phyloP scores from a whole-genome alignment of 345 rosid genomes.

The Eucalyptus albens region DNA sequence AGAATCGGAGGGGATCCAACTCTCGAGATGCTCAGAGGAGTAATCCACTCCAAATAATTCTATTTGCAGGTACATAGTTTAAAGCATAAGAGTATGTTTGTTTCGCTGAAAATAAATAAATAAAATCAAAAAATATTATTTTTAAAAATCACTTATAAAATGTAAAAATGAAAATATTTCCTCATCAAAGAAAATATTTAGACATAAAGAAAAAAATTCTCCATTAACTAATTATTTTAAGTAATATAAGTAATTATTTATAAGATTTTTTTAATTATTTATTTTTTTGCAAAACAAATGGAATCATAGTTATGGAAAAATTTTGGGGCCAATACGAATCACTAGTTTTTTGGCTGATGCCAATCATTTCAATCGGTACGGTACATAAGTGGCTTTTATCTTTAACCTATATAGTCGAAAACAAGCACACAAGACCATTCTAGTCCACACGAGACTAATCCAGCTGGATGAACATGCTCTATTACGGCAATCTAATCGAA shows the following conservation, averaged over 20 bases:
- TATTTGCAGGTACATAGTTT: background rate
- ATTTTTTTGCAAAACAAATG: too few species aligned
- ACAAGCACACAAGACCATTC: background rate
- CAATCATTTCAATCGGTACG: background rate
- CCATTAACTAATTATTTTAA: rapidly evolving
- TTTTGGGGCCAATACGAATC: background rate
- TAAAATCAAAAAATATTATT: too few species aligned
- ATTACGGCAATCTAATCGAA: background rate
- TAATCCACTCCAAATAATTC: background rate
- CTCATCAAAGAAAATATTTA: rapidly evolving
- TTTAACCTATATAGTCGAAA: background rate
- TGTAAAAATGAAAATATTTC: too few species aligned
- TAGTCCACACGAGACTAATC: background rate
- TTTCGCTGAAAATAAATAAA: too few species aligned
- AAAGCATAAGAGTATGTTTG: background rate
- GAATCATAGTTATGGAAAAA: too few species aligned
- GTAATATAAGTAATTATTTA: too few species aligned
- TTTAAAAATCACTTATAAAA: too few species aligned
- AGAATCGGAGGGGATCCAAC: background rate
- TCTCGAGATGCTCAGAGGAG: background rate
- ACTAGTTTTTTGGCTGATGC: background rate
- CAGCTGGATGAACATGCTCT: background rate
- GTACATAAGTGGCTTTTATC: background rate
- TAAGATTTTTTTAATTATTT: too few species aligned
- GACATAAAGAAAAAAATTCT: rapidly evolving